Percentiles rank a stretch among this genome's conserved stretches.
phyloP scores from a whole-genome alignment of 1,284 basidiomycete species.

The Ceratorhiza oryzae-sativae region DNA sequence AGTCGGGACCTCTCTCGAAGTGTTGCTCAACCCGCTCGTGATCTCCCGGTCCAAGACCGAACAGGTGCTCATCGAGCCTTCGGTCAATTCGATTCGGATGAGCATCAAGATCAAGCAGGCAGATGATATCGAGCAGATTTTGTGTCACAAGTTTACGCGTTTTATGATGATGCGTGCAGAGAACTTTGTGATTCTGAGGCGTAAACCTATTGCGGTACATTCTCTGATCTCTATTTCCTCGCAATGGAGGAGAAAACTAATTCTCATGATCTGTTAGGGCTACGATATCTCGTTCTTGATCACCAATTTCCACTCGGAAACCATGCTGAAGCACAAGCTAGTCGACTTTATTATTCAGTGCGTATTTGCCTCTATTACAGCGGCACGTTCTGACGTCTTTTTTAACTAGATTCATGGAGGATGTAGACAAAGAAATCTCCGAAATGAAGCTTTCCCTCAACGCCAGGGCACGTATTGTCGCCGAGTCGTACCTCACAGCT shows the following conservation, averaged over 20 bases:
- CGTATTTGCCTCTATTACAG: conserved; percentile 31
- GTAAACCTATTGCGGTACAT: conserved; percentile 88
- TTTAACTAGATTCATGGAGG: conserved; percentile 88
- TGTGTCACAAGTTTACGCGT: conserved; percentile 98
- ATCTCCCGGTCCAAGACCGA: conserved; percentile 98
- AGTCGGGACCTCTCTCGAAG: conserved; percentile 88
- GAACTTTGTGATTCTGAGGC: conserved; percentile 92
- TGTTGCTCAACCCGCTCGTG: conserved; percentile 88
- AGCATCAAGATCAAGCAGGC: conserved; percentile 99
- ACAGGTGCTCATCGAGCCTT: conserved; percentile 94
- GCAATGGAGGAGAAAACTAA: not conserved
- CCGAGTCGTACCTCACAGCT: conserved; percentile 84
- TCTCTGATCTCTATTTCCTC: conserved; percentile 25
- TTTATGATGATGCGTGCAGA: conserved; percentile 99
- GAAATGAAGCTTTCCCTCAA: conserved; percentile 93
- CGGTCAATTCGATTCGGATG: conserved; percentile 94
- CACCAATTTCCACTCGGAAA: conserved; percentile 95
- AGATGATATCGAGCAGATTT: conserved; percentile 96
- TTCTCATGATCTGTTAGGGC: conserved; percentile 67
- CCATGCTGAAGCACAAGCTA: conserved; percentile 99
- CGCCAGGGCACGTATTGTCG: conserved; percentile 95
- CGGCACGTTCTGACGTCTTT: not conserved
- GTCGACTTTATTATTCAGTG: conserved; percentile 99
- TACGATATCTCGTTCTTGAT: conserved; percentile 99
- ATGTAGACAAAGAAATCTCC: conserved; percentile 92